These are phyloP conservation scores for Hypericum androsaemum DNA, from an alignment of 345 rosid species.

Conservation along the genomic window DNA sequence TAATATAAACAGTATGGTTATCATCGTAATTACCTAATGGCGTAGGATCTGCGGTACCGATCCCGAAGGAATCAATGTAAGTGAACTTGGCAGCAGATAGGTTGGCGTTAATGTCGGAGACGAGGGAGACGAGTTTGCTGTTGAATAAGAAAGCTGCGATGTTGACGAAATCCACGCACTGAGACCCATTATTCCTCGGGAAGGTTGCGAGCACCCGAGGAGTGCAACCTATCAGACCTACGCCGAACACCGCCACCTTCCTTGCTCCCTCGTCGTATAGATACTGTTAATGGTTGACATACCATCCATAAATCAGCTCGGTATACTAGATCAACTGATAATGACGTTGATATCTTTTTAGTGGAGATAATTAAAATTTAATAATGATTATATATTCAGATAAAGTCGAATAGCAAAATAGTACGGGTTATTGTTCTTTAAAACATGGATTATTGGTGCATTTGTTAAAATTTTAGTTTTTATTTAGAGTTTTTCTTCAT, in stretches of 20 bases:
- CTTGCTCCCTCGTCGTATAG: constrained; percentile 3
- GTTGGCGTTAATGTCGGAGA: not conserved
- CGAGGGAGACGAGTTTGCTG: not conserved
- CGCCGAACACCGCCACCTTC: not conserved
- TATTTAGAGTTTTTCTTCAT: no score
- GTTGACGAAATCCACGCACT: not conserved
- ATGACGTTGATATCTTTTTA: no score
- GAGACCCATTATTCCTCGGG: not conserved
- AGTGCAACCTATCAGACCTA: not conserved
- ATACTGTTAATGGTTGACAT: not conserved
- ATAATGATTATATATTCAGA: no score
- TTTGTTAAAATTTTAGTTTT: no score
- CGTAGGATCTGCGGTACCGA: not conserved
- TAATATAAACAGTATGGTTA: not conserved
- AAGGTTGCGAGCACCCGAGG: not conserved
- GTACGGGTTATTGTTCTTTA: no score
- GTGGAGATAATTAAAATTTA: no score
- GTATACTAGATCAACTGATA: no score
- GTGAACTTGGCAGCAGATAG: not conserved
- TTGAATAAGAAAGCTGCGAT: not conserved
- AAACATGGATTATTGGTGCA: no score
- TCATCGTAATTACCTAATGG: not conserved
- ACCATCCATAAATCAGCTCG: no score
- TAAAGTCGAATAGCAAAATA: no score
- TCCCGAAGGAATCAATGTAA: not conserved